phyloP scores from a whole-genome alignment of 495 filamentous ascomycete species.

The Penicillium turbatum region DNA sequence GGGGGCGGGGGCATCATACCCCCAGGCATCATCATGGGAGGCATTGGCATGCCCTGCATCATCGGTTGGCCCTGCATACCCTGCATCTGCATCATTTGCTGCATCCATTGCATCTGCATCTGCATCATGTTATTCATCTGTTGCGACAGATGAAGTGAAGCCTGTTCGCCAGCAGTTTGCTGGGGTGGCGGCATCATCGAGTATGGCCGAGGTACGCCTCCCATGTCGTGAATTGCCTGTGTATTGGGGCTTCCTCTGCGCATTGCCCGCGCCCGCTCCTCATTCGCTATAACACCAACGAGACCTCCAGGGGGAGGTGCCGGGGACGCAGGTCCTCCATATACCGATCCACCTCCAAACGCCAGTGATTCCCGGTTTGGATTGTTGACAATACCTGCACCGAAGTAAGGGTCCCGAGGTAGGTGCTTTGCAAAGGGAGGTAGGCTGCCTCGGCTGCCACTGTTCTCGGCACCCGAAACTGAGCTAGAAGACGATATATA shows the following conservation, averaged over 20 bases:
- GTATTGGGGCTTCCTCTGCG: slow-evolving; percentile 74
- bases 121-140: slow-evolving; percentile 90
- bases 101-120: slow-evolving; percentile 84
- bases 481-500: slow-evolving; percentile 43
- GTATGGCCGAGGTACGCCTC: slow-evolving; percentile 42
- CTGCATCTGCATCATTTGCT: slow-evolving; percentile 74
- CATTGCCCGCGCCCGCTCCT: slow-evolving; percentile 74
- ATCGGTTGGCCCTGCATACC: slow-evolving; percentile 27
- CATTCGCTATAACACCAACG: slow-evolving; percentile 83
- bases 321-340: slow-evolving; percentile 46
- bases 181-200: slow-evolving; percentile 35
- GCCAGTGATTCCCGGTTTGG: slow-evolving; percentile 73
- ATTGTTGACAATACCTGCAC: slow-evolving; percentile 72
- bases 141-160: slow-evolving; percentile 77
- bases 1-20: slow-evolving; percentile 17
- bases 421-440: slow-evolving; percentile 85
- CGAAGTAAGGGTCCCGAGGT: slow-evolving; percentile 85
- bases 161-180: slow-evolving; percentile 56
- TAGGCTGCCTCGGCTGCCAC: slow-evolving; percentile 45
- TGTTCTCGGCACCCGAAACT: slow-evolving; percentile 37
- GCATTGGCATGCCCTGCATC: slow-evolving; percentile 23
- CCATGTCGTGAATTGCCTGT: slow-evolving; percentile 43
- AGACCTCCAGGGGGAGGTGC: slow-evolving; percentile 63
- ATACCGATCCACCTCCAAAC: slow-evolving; percentile 56
- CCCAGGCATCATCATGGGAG: slow-evolving; percentile 15